Conservation (phyloP, 192 early-diverging fungal species). For the Pilaira anomala region DNA sequence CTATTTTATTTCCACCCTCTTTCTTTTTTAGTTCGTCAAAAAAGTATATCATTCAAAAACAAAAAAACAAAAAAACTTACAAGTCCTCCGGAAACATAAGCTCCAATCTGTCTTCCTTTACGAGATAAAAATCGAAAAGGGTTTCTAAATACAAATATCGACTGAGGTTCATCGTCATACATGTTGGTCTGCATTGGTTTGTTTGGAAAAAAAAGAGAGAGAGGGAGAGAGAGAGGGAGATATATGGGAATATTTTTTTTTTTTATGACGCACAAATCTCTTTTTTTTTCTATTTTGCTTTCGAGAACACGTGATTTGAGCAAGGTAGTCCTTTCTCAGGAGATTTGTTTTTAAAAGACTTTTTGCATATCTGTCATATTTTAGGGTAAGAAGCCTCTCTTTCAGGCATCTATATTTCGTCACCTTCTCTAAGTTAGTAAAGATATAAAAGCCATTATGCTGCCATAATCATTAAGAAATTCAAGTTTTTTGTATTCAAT, state of each 20-base stretch:
- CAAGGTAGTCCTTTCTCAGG: too few relatives aligned
- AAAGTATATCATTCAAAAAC: background rate
- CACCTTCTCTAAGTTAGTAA: too few relatives aligned
- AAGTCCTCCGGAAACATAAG: slow-evolving; percentile 23
- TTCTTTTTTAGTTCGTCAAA: background rate
- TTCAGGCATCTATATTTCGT: too few relatives aligned
- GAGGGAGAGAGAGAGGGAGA: background rate
- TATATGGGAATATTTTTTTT: background rate
- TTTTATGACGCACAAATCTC: too few relatives aligned
- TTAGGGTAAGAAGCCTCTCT: too few relatives aligned
- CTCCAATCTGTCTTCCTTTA: slow-evolving; percentile 25
- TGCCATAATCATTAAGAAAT: too few relatives aligned
- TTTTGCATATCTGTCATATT: too few relatives aligned
- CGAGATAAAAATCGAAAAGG: slow-evolving; percentile 19
- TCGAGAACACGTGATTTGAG: too few relatives aligned
- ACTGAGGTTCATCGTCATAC: slow-evolving; percentile 23
- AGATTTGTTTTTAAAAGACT: too few relatives aligned
- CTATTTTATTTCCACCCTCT: slow-evolving; percentile 21
- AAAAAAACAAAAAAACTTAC: slow-evolving; percentile 18
- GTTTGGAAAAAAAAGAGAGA: slow-evolving; percentile 10
- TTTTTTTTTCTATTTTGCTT: too few relatives aligned
- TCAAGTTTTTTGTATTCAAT: too few relatives aligned
- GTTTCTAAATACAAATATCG: slow-evolving; percentile 26
- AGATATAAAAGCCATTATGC: too few relatives aligned
- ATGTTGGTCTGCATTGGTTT: background rate